phyloP scores from a whole-genome alignment of 176 grass and related monocot genomes.

The Neostapfia colusana region DNA sequence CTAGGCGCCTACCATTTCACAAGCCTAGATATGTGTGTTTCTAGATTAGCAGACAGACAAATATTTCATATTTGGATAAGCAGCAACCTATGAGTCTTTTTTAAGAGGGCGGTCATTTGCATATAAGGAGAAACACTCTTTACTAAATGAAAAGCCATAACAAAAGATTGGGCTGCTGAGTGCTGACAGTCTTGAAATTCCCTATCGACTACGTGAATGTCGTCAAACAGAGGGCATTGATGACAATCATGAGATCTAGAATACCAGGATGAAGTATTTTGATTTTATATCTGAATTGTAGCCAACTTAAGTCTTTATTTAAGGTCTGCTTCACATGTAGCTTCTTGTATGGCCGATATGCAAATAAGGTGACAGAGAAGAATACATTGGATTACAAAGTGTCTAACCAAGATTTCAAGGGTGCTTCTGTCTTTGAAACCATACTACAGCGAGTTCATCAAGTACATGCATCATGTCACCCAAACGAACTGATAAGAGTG shows the following conservation, averaged over 20 bases:
- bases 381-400: not conserved
- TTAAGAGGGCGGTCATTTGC: not conserved
- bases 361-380: not conserved
- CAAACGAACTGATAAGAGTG: not conserved
- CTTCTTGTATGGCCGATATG: constrained; percentile 21
- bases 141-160: not conserved
- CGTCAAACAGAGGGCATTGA: not conserved
- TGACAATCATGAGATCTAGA: not conserved
- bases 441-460: constrained; percentile 11
- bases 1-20: too few species aligned
- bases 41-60: not conserved
- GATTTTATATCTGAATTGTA: not conserved
- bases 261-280: too few species aligned
- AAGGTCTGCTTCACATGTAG: not conserved
- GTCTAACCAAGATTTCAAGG: not conserved
- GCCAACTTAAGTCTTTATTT: not conserved
- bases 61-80: not conserved
- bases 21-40: too few species aligned
- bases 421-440: not conserved
- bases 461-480: not conserved
- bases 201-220: not conserved
- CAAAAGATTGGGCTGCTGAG: not conserved
- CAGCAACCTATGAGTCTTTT: not conserved
- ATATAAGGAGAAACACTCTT: not conserved
- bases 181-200: not conserved